phyloP scores from a whole-genome alignment of 208 protist genomes.

The Leishmania amazonensis region DNA sequence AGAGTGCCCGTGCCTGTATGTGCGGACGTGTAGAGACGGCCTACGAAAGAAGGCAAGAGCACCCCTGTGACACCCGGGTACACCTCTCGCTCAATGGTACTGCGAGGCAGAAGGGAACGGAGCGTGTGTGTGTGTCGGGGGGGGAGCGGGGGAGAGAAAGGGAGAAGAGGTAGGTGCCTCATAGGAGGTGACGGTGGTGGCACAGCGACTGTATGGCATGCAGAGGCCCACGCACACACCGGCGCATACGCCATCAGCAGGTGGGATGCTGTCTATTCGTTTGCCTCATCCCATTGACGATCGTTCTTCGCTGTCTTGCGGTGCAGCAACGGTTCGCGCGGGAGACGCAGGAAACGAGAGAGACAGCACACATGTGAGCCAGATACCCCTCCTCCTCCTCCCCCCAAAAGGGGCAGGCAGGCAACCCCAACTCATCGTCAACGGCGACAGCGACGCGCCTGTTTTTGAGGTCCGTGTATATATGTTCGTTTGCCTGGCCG shows the following conservation, averaged over 20 bases:
- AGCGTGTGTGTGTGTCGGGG: too few species aligned
- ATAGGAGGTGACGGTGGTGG: background rate
- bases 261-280: background rate
- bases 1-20: background rate
- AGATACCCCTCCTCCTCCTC: background rate
- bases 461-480: background rate
- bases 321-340: background rate
- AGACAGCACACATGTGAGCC: background rate
- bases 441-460: background rate
- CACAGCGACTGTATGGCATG: background rate
- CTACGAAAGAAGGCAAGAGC: background rate
- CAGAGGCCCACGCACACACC: background rate
- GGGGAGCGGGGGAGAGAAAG: too few species aligned
- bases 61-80: background rate
- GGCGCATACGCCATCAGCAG: background rate
- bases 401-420: background rate
- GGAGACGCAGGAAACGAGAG: background rate
- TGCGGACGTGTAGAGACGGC: background rate
- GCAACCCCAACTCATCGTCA: background rate
- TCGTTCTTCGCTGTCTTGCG: background rate
- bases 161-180: constrained; percentile 15
- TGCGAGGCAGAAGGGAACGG: background rate
- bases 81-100: background rate
- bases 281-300: background rate
- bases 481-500: background rate